Evolutionary conservation across 106 monocot species (phyloP).

Genomic region (Cymbidium sinense): DNA sequence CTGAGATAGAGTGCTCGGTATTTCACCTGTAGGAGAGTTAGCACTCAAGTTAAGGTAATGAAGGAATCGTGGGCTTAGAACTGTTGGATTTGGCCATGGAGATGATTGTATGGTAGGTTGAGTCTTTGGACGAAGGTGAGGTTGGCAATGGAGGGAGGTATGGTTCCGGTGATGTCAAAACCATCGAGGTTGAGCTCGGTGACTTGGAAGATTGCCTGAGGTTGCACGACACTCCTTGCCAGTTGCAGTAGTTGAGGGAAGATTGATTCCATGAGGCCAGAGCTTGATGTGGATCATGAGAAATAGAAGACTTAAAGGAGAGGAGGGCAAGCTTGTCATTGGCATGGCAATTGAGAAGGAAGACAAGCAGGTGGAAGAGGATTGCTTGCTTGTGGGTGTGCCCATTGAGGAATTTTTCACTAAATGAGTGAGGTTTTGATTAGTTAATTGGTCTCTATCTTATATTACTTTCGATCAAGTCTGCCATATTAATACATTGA

Average conservation of each 20-base stretch:
- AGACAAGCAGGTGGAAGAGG: not conserved
- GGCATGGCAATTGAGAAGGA: not conserved
- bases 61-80: constrained; percentile 18
- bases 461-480: no score
- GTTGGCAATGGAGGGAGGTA: constrained; percentile 29
- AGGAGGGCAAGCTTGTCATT: constrained; percentile 20
- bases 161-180: constrained; percentile 9
- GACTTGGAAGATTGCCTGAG: no score
- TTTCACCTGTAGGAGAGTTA: constrained; percentile 16
- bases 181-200: constrained; percentile 15
- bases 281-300: constrained; percentile 2
- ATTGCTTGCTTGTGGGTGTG: no score
- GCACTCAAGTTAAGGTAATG: constrained; percentile 14
- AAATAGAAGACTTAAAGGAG: constrained; percentile 27
- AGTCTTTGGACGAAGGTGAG: constrained; percentile 32
- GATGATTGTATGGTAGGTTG: constrained; percentile 16
- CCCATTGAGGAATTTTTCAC: no score
- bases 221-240: constrained; percentile 50
- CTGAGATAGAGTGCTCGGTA: constrained; percentile 1
- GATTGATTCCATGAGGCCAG: constrained; percentile 33
- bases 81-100: constrained; percentile 13
- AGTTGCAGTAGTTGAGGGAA: constrained; percentile 19
- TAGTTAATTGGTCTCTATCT: no score
- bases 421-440: no score
- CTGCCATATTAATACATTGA: no score